Base-by-base conservation (phyloP, 768 basidiomycete genomes). In the Leccinellum rugosiceps region DNA sequence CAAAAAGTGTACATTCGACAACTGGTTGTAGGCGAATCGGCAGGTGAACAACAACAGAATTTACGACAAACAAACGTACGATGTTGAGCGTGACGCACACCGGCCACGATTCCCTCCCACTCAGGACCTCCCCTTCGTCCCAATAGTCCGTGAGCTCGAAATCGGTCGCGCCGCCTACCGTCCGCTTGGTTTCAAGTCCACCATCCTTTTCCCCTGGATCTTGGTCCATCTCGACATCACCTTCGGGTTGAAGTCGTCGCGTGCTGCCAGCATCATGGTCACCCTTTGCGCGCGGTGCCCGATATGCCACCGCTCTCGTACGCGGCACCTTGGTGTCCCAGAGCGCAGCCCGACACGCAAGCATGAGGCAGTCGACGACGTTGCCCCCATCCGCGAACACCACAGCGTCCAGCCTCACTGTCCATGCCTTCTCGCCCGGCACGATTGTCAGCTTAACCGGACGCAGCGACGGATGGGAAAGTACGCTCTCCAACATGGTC, bases 81-180 rank as follows among this genome's bases (percentile, higher is more conserved):
- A 92, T 62, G 59, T 94, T 92, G 53, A 94, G 68, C 1, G 91
- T 92, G 25, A 93, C 73, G 58, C 84, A 84, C 4, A 94, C 77
- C 0, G 92, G 93, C 85, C 92, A 89, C 13, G 67, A 62, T 2
- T 88, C 82, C 58, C 84, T 76, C 2, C 85, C 85, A 38, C 75
- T 78, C 28, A 93, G 66, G 17, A 76, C 70, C 56, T 85, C 87
- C 0, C 93, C 93, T 60, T 91, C 90, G 64, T 92, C 92, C 90
- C 90, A 92, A 59, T 86, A 90, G 68, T 95, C 92, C 11, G 85
- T 80, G 21, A 94, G 78, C 73, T 95, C 93, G 63, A 94, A 94
- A 70, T 95, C 93, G 9, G 83, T 82, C 11, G 85, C 88, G 9
- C 71, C 71, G 23, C 68, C 69, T 35, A 76, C 70, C 2, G 41